Conservation (phyloP, 371 early-diverging fungal genomes). For the Zancudomyces culisetae region DNA sequence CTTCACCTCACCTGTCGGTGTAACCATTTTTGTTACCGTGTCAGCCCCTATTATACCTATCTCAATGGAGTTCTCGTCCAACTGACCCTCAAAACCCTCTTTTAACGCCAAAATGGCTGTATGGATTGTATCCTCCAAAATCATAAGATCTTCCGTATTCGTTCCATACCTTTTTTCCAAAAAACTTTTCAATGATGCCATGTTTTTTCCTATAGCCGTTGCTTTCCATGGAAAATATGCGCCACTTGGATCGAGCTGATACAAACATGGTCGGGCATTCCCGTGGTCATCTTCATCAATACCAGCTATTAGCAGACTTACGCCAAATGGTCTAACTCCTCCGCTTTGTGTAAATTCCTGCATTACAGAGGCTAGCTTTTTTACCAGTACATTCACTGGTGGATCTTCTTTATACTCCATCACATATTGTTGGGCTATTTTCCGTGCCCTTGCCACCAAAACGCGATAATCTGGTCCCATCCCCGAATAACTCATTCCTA, state of each 20-base stretch:
- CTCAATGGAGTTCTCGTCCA: conserved; percentile 83
- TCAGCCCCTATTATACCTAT: conserved; percentile 72
- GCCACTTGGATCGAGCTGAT: conserved; percentile 98
- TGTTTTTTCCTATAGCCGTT: conserved; percentile 96
- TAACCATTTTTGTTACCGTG: conserved; percentile 27
- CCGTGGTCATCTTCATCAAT: conserved; percentile 76
- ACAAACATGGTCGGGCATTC: conserved; percentile 83
- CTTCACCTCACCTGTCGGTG: conserved; percentile 33
- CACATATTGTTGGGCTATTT: conserved; percentile 87
- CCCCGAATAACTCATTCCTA: conserved; percentile 96
- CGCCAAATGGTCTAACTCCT: conserved; percentile 99
- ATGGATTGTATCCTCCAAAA: conserved; percentile 95
- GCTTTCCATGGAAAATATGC: conserved; percentile 98
- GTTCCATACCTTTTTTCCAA: conserved; percentile 66
- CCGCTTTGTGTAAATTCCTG: conserved; percentile 98
- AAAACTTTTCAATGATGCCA: conserved; percentile 95
- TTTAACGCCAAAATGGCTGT: conserved; percentile 94
- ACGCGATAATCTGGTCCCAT: conserved; percentile 96
- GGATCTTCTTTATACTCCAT: conserved; percentile 89
- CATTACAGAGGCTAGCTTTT: conserved; percentile 90
- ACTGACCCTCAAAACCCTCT: conserved; percentile 92
- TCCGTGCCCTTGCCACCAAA: conserved; percentile 85
- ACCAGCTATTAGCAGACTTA: conserved; percentile 91
- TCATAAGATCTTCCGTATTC: conserved; percentile 40
- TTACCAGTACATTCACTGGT: conserved; percentile 78